Evolutionary conservation across 2,329 filamentous ascomycete genomes (phyloP).

Genomic region (Colletotrichum siamense): DNA sequence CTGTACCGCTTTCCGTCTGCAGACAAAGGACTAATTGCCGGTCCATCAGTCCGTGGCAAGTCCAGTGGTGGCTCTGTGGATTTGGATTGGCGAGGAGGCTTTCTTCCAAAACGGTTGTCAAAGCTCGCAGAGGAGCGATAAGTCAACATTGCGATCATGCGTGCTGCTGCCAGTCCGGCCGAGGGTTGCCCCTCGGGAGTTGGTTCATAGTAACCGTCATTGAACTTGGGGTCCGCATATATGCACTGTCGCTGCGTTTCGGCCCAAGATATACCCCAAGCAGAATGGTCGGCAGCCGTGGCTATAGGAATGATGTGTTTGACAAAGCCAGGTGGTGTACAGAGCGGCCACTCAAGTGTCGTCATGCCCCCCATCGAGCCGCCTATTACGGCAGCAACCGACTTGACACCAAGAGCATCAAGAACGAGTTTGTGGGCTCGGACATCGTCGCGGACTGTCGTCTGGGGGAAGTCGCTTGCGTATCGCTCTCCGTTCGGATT

Average conservation of each 20-base stretch:
- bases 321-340: slow-evolving; percentile 54
- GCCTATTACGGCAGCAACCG: slow-evolving; percentile 59
- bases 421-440: slow-evolving; percentile 59
- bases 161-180: slow-evolving; percentile 36
- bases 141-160: slow-evolving; percentile 44
- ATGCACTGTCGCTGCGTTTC: slow-evolving; percentile 60
- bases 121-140: slow-evolving; percentile 40
- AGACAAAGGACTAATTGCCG: not conserved
- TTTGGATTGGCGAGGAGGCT: slow-evolving; percentile 57
- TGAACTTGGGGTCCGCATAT: slow-evolving; percentile 35
- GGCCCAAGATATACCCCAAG: slow-evolving; percentile 65
- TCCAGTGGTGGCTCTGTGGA: slow-evolving; percentile 27
- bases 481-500: slow-evolving; percentile 22
- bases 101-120: slow-evolving; percentile 37
- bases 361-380: slow-evolving; percentile 66
- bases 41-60: slow-evolving; percentile 50
- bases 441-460: slow-evolving; percentile 72
- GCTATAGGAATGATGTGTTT: slow-evolving; percentile 59
- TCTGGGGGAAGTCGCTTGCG: slow-evolving; percentile 65
- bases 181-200: slow-evolving; percentile 35
- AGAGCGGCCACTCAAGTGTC: slow-evolving; percentile 61
- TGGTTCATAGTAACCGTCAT: slow-evolving; percentile 37
- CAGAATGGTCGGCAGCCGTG: slow-evolving; percentile 59
- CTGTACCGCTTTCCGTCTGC: not conserved
- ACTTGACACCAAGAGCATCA: slow-evolving; percentile 57